These are phyloP conservation scores for Venturia asperata DNA, from an alignment of 2,329 filamentous ascomycete genomes.

Conservation along the genomic window DNA sequence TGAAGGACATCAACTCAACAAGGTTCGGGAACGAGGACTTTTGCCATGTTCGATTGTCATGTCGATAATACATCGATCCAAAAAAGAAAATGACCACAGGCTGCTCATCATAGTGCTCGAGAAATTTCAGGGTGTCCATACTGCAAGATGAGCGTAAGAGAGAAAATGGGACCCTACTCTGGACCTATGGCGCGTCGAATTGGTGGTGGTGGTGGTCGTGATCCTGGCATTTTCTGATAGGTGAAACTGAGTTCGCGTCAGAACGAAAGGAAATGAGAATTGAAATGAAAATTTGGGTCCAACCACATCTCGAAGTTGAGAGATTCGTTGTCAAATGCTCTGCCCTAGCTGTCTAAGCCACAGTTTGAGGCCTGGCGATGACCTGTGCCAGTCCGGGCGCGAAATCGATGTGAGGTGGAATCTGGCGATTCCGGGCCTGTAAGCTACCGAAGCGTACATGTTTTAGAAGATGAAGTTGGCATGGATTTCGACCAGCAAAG, in stretches of 20 bases:
- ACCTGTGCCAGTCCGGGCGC: not conserved
- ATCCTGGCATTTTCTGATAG: not conserved
- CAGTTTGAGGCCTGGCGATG: not conserved
- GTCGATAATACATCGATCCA: not conserved
- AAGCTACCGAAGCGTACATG: not conserved
- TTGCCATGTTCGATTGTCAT: not conserved
- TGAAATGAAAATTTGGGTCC: not conserved
- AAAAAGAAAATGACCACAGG: not conserved
- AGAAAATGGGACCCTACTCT: not conserved
- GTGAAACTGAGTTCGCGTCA: slow-evolving; percentile 13
- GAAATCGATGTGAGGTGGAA: not conserved
- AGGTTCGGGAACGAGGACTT: not conserved
- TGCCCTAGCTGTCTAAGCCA: not conserved
- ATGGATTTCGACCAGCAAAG: not conserved
- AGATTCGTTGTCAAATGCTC: not conserved
- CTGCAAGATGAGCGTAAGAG: not conserved
- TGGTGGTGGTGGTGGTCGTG: not conserved
- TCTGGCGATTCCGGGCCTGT: not conserved
- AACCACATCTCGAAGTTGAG: not conserved
- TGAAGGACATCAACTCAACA: not conserved
- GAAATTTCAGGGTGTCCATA: not conserved
- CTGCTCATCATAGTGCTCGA: not conserved
- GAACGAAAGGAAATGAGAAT: slow-evolving; percentile 9
- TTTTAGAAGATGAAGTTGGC: not conserved
- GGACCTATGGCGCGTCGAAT: not conserved